Percentiles rank a stretch among this genome's conserved stretches.
These are phyloP conservation scores for Aspergillus indologenus DNA, from an alignment of 495 filamentous ascomycete species.

Conservation along the genomic window DNA sequence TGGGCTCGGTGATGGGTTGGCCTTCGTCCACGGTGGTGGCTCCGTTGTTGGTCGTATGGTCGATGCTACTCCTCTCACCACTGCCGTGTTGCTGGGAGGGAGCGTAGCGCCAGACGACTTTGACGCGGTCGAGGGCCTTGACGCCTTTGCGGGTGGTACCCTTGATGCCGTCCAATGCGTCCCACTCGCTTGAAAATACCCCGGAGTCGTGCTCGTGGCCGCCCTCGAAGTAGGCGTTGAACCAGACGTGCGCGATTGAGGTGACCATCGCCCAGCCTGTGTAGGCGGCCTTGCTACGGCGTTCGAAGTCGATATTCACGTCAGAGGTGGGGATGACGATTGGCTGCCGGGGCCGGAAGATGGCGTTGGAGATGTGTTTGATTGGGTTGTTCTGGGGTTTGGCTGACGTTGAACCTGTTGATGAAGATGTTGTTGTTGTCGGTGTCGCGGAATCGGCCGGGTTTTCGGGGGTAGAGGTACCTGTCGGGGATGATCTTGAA, in stretches of 20 bases:
- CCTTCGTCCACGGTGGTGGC: constrained; percentile 18
- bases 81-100: constrained; percentile 18
- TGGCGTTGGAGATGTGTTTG: constrained; percentile 49
- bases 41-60: not conserved
- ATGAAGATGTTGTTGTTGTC: too few species aligned
- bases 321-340: constrained; percentile 76
- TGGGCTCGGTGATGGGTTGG: constrained; percentile 54
- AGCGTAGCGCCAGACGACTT: constrained; percentile 75
- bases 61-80: constrained; percentile 12
- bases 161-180: constrained; percentile 71
- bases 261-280: constrained; percentile 83
- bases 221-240: constrained; percentile 92
- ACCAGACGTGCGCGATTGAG: constrained; percentile 91
- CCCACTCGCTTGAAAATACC: constrained; percentile 64
- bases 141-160: constrained; percentile 78
- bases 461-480: constrained; percentile 8
- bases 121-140: constrained; percentile 74
- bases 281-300: constrained; percentile 71
- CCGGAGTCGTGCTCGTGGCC: constrained; percentile 59
- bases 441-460: constrained; percentile 17
- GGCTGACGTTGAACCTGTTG: not conserved
- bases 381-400: constrained; percentile 10
- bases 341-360: constrained; percentile 67
- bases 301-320: constrained; percentile 85
- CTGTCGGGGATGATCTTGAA: not conserved